phyloP scores from a whole-genome alignment of 139 green algal genomes.

The Chlamydomonas incerta region DNA sequence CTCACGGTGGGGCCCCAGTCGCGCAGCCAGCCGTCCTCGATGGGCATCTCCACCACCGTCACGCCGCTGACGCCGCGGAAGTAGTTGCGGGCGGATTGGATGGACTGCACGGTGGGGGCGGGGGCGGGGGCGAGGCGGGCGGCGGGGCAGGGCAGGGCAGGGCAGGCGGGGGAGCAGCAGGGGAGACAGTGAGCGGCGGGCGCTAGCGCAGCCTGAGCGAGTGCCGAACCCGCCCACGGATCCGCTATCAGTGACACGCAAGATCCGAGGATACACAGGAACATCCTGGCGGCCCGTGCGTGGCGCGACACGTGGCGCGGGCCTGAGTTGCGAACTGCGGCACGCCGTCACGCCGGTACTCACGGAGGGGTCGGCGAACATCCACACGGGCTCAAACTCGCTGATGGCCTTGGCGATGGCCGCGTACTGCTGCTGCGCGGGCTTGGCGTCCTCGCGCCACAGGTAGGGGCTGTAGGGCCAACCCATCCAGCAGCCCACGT shows the following conservation, averaged over 20 bases:
- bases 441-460: slow-evolving; percentile 67
- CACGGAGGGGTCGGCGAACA: slow-evolving; percentile 67
- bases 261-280: too few relatives aligned
- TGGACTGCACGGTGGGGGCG: not conserved
- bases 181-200: too few relatives aligned
- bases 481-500: slow-evolving; percentile 9
- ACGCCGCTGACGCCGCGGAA: slow-evolving; percentile 50
- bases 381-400: slow-evolving; percentile 69
- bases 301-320: too few relatives aligned
- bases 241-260: too few relatives aligned
- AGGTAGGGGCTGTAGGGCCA: slow-evolving; percentile 55
- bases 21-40: slow-evolving; percentile 72
- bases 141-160: too few relatives aligned
- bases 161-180: too few relatives aligned
- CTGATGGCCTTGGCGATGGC: slow-evolving; percentile 66
- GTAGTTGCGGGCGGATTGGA: slow-evolving; percentile 8
- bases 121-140: too few relatives aligned
- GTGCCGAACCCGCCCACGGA: too few relatives aligned
- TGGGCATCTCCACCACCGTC: slow-evolving; percentile 61
- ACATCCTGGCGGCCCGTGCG: too few relatives aligned
- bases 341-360: too few relatives aligned
- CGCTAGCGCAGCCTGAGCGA: too few relatives aligned
- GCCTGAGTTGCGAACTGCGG: too few relatives aligned
- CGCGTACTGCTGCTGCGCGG: slow-evolving; percentile 72
- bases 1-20: slow-evolving; percentile 74